Evolutionary conservation across 495 filamentous ascomycete species (phyloP).

Genomic region (Hyaloscypha bicolor): DNA sequence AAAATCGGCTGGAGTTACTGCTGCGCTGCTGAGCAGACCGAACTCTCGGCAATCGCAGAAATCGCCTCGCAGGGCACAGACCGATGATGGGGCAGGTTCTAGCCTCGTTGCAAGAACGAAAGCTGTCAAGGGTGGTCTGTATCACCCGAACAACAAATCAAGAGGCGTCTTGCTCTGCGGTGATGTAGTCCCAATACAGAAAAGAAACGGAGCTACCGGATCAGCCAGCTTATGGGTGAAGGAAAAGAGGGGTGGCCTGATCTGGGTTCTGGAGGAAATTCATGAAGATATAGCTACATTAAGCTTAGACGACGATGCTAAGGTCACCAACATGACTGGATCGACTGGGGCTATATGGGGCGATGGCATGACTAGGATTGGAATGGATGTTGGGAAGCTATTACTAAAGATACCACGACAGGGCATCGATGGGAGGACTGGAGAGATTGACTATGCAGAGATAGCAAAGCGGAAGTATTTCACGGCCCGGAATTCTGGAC

Average conservation of each 20-base stretch:
- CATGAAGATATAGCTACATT: conserved; percentile 86
- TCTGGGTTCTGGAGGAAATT: conserved; percentile 98
- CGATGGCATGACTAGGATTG: conserved; percentile 60
- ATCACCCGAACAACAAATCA: conserved; percentile 71
- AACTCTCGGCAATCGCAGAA: conserved; percentile 65
- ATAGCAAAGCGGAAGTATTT: conserved; percentile 74
- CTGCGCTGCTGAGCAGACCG: conserved; percentile 83
- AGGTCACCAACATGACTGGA: conserved; percentile 67
- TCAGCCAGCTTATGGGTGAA: conserved; percentile 98
- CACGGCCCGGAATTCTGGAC: conserved; percentile 73
- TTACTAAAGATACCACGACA: conserved; percentile 81
- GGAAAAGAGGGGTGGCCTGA: conserved; percentile 89
- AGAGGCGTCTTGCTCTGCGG: conserved; percentile 92
- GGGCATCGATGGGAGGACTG: conserved; percentile 60
- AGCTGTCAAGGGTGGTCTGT: conserved; percentile 40
- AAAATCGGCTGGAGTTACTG: conserved; percentile 78
- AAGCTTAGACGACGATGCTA: conserved; percentile 71
- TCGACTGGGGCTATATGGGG: conserved; percentile 81
- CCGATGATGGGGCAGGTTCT: conserved; percentile 74
- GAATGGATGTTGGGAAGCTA: conserved; percentile 72
- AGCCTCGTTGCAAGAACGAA: conserved; percentile 53
- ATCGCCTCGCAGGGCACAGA: conserved; percentile 60
- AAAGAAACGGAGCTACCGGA: conserved; percentile 87
- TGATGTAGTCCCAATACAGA: conserved; percentile 95
- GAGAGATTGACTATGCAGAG: conserved; percentile 70